These are phyloP conservation scores for Pilatotrama ljubarskyi DNA, from an alignment of 768 basidiomycete genomes.

Conservation along the genomic window DNA sequence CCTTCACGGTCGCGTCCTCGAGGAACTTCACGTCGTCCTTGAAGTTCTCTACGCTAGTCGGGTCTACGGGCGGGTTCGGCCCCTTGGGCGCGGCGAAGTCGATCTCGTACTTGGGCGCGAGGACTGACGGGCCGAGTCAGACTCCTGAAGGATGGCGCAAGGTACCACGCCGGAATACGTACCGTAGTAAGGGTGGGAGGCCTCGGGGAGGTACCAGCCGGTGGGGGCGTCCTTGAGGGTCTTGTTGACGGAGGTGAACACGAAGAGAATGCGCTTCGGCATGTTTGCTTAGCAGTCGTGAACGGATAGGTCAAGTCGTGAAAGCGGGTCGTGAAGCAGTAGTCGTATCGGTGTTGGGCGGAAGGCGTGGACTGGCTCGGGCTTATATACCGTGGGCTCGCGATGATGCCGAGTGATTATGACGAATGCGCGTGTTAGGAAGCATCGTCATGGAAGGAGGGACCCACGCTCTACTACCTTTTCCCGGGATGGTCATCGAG, in stretches of 20 bases:
- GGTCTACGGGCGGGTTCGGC: slow-evolving; percentile 71
- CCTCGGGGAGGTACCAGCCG: slow-evolving; percentile 77
- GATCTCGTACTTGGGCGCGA: slow-evolving; percentile 41
- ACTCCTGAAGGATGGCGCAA: not conserved
- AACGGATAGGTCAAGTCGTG: not conserved
- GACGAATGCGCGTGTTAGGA: too few species aligned
- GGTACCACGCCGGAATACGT: not conserved
- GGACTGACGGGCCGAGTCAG: slow-evolving; percentile 20
- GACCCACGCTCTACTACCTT: too few species aligned
- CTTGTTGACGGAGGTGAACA: slow-evolving; percentile 69
- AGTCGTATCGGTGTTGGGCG: too few species aligned
- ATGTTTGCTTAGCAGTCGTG: not conserved
- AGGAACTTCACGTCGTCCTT: slow-evolving; percentile 63
- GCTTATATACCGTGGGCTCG: too few species aligned
- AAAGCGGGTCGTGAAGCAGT: not conserved
- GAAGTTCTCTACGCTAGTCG: slow-evolving; percentile 50
- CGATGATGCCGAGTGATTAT: too few species aligned
- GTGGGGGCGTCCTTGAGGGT: slow-evolving; percentile 52
- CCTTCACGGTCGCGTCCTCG: slow-evolving; percentile 49
- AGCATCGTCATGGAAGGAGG: too few species aligned
- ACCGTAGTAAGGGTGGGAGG: slow-evolving; percentile 37
- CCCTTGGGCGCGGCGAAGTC: slow-evolving; percentile 48
- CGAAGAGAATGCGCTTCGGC: slow-evolving; percentile 55
- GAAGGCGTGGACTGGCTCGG: too few species aligned
- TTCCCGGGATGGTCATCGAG: too few species aligned